Base-by-base conservation (phyloP, 805 yeast species). In the Starmerella sirachaensis region DNA sequence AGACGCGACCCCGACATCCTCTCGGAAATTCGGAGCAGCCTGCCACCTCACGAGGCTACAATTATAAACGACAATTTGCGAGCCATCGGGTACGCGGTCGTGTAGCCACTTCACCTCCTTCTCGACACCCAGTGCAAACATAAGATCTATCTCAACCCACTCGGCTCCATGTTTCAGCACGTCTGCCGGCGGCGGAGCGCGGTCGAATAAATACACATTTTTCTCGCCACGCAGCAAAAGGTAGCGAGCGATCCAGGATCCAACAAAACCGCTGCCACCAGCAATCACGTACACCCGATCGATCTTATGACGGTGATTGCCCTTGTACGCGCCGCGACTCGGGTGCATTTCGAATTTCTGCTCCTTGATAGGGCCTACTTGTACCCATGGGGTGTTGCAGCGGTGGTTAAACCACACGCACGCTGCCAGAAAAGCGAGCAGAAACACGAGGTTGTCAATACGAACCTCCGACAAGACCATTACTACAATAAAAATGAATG, bases 221-320 rank as follows among this genome's bases (percentile, higher is more conserved):
- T 19, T 28, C 14, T 53, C 56, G 6, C 48, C 48, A 3, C 59
- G 49, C 8, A 51, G 45, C 13, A 52, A 29, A 20, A 55, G 44
- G 29, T 51, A 55, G 8, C 59, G 46, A 19, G 47, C 53, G 11
- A 55, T 42, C 59, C 59, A 55, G 3, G 58, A 49, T 6, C 59
- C 59, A 18, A 43, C 23, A 32, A 53, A 54, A 8, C 58, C 58
- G n/a, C 49, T 39, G 16, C 57, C 59, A 1, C 58, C 57, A 6
- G 48, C 43, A n/a, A 54, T 35, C 11, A 55, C 34, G 37, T 52
- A 54, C 13, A 46, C 18, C 4, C 54, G 44, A 10, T 40, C 21
- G 7, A 21, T 20, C 10, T 19, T 33, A 5, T 31, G 38, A 3
- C 33, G 37, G 26, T 16, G 31, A 12, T 40, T 33, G 31, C 38